Conservation (phyloP, 306 rosid species). For the Prunus mira region DNA sequence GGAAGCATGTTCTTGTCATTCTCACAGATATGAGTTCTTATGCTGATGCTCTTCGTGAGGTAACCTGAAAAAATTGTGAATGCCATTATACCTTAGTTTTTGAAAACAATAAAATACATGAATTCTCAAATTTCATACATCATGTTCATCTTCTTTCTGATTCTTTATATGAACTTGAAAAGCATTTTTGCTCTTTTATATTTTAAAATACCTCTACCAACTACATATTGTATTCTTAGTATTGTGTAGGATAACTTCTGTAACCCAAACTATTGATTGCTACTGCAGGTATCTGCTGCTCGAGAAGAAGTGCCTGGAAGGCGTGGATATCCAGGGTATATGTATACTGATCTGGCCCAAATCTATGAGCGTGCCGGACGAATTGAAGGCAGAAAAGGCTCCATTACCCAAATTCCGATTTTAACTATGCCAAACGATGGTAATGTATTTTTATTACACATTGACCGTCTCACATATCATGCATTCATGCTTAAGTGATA, state of each 20-base stretch:
- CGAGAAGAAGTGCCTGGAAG: constrained; percentile 99
- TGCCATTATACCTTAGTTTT: background rate
- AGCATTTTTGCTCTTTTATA: constrained; percentile 12
- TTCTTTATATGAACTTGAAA: constrained; percentile 1
- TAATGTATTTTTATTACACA: constrained; percentile 26
- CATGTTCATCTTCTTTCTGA: constrained; percentile 5
- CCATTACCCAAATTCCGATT: constrained; percentile 98
- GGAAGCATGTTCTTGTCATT: constrained; percentile 99
- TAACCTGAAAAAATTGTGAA: constrained; percentile 28
- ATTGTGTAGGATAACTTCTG: constrained; percentile 7
- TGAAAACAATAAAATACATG: constrained; percentile 1
- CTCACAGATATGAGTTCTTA: constrained; percentile 99
- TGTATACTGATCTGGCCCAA: constrained; percentile 99
- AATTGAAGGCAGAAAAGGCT: constrained; percentile 98
- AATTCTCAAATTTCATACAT: constrained; percentile 6
- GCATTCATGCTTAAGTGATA: constrained; percentile 17
- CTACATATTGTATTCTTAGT: background rate
- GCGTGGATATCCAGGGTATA: constrained; percentile 99
- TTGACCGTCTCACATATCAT: constrained; percentile 18
- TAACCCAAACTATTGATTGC: constrained; percentile 17
- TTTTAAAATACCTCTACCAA: constrained; percentile 1
- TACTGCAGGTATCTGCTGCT: constrained; percentile 93
- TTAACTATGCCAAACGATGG: constrained; percentile 99
- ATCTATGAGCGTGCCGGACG: constrained; percentile 99
- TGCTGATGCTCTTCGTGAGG: constrained; percentile 99